These are phyloP conservation scores for Aspergillus versicolor DNA, from an alignment of 2,329 filamentous ascomycete species.

Conservation along the genomic window DNA sequence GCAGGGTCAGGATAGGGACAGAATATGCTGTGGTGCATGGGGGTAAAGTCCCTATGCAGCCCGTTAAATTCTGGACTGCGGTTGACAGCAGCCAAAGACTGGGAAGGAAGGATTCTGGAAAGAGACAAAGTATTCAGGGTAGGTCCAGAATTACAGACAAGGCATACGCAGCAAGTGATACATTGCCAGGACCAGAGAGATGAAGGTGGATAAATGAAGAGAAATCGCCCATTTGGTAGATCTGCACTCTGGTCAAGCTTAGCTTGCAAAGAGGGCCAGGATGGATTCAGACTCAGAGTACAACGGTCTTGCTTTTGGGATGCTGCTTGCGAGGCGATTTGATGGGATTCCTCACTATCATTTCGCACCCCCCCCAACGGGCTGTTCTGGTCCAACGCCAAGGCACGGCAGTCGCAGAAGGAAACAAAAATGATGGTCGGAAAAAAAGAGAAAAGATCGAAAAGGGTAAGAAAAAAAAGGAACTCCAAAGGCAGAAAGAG, in stretches of 20 bases:
- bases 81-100: slow-evolving; percentile 7
- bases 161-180: slow-evolving; percentile 7
- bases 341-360: slow-evolving; percentile 15
- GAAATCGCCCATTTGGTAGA: slow-evolving; percentile 25
- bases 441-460: slow-evolving; percentile 4
- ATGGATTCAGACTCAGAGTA: slow-evolving; percentile 3
- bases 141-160: slow-evolving; percentile 10
- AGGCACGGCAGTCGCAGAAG: slow-evolving; percentile 19
- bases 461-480: slow-evolving; percentile 9
- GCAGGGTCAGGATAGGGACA: slow-evolving; percentile 12
- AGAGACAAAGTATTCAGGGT: slow-evolving; percentile 14
- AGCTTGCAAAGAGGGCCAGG: slow-evolving; percentile 20
- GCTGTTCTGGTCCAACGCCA: slow-evolving; percentile 20
- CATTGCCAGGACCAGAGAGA: slow-evolving; percentile 13
- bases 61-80: slow-evolving; percentile 16
- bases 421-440: slow-evolving; percentile 8
- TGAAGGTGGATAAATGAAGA: slow-evolving; percentile 21
- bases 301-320: slow-evolving; percentile 15
- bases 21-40: slow-evolving; percentile 13
- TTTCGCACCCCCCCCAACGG: slow-evolving; percentile 18
- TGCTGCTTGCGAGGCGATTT: slow-evolving; percentile 10
- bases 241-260: slow-evolving; percentile 25
- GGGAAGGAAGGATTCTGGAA: slow-evolving; percentile 22
- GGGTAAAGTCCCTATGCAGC: slow-evolving; percentile 13
- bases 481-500: slow-evolving; percentile 1